These are phyloP conservation scores for Sphagnum magellanicum DNA, from an alignment of 228 moss, liverwort and hornwort genomes.

Conservation along the genomic window DNA sequence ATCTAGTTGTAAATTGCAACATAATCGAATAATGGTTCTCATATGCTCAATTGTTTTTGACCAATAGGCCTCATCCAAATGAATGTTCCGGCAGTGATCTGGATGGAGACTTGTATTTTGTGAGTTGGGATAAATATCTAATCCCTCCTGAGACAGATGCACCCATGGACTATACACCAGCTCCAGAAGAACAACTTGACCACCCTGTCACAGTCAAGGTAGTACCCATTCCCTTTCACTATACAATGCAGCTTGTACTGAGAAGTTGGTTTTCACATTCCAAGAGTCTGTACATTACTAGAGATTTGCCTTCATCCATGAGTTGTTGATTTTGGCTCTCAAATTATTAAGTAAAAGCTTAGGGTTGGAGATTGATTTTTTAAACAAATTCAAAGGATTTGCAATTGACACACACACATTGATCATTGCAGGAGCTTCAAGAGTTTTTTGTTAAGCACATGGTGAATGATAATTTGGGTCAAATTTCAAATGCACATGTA, in stretches of 20 bases:
- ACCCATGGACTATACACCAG: slow-evolving; percentile 82
- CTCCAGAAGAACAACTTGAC: slow-evolving; percentile 40
- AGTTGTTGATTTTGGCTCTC: too few relatives aligned
- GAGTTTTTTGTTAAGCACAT: slow-evolving; percentile 55
- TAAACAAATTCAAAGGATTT: too few relatives aligned
- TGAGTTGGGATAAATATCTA: slow-evolving; percentile 70
- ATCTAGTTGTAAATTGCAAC: too few relatives aligned
- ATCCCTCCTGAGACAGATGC: slow-evolving; percentile 47
- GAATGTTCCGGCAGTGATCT: slow-evolving; percentile 98
- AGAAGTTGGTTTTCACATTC: too few relatives aligned
- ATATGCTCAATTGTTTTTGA: too few relatives aligned
- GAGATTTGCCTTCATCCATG: too few relatives aligned
- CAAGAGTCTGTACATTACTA: too few relatives aligned
- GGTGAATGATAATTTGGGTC: slow-evolving; percentile 49
- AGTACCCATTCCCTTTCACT: slow-evolving; percentile 2
- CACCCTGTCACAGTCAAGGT: slow-evolving; percentile 67
- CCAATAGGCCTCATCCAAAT: slow-evolving; percentile 73
- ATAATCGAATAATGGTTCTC: too few relatives aligned
- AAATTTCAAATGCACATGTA: slow-evolving; percentile 57
- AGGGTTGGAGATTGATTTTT: too few relatives aligned
- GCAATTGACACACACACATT: too few relatives aligned
- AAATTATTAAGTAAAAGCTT: too few relatives aligned
- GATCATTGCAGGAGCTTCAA: slow-evolving; percentile 38
- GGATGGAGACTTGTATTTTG: slow-evolving; percentile 84
- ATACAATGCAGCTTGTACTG: background rate